A percentile compares a stretch with the other conserved stretches of the same genome.
These are phyloP conservation scores for Recurvomyces mirabilis DNA, from an alignment of 495 filamentous ascomycete genomes.

Conservation along the genomic window DNA sequence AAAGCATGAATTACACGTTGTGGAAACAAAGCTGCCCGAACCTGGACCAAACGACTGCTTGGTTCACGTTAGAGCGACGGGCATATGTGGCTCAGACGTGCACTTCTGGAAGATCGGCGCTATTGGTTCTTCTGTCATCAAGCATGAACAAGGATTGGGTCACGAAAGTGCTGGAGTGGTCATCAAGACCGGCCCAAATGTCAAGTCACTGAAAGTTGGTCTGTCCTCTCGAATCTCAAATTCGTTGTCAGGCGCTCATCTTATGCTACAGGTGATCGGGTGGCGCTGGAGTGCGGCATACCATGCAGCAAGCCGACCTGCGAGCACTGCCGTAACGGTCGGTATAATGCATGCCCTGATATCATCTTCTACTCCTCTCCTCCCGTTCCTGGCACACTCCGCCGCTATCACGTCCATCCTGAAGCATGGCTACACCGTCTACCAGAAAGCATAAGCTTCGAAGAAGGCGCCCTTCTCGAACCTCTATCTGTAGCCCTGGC, in stretches of 20 bases:
- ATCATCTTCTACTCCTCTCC: conserved; percentile 21
- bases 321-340: conserved; percentile 18
- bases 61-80: conserved; percentile 22
- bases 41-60: conserved; percentile 17
- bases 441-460: conserved; percentile 20
- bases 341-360: conserved; percentile 21
- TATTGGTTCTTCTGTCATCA: conserved; percentile 18
- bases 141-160: conserved; percentile 9
- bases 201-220: conserved; percentile 15
- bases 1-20: conserved; percentile 17
- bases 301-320: conserved; percentile 21
- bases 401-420: conserved; percentile 20
- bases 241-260: neutral
- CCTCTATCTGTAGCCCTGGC: conserved; percentile 23
- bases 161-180: conserved; percentile 22
- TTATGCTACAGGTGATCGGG: conserved; percentile 12
- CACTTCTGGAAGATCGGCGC: conserved; percentile 24
- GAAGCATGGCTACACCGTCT: conserved; percentile 20
- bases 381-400: conserved; percentile 19
- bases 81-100: conserved; percentile 19
- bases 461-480: conserved; percentile 24
- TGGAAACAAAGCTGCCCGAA: conserved; percentile 16
- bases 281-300: conserved; percentile 23
- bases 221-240: neutral
- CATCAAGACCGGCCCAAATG: conserved; percentile 14